A percentile compares a stretch with the other conserved stretches of the same genome.
Evolutionary conservation across 1,284 basidiomycete genomes (phyloP).

Genomic region (Apiotrichum montevideense): DNA sequence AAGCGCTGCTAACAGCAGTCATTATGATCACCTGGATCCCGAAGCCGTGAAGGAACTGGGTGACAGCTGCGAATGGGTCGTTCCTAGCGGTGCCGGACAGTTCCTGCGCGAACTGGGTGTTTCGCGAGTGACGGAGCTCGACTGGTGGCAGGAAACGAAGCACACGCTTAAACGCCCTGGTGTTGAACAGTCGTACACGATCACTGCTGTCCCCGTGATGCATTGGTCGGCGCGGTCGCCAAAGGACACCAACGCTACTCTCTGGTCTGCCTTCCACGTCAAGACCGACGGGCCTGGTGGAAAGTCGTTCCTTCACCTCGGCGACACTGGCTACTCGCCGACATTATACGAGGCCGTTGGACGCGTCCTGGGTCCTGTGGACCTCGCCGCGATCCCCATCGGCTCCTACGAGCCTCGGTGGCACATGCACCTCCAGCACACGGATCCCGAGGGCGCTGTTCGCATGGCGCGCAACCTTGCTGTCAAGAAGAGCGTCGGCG

Average conservation of each 20-base stretch:
- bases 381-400: constrained; percentile 49
- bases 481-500: constrained; percentile 40
- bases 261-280: constrained; percentile 49
- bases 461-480: constrained; percentile 43
- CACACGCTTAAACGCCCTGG: constrained; percentile 24
- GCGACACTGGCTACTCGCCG: constrained; percentile 48
- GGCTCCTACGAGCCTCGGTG: constrained; percentile 47
- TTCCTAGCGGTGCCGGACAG: constrained; percentile 37
- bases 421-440: constrained; percentile 48
- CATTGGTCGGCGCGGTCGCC: constrained; percentile 51
- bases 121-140: constrained; percentile 42
- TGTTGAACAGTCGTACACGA: constrained; percentile 30
- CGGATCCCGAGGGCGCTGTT: constrained; percentile 47
- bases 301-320: constrained; percentile 47
- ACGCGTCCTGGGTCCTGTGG: constrained; percentile 46
- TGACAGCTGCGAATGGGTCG: constrained; percentile 43
- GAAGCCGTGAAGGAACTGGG: constrained; percentile 41
- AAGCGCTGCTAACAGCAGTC: constrained; percentile 20
- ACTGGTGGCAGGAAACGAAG: constrained; percentile 45
- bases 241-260: constrained; percentile 49
- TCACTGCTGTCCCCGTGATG: constrained; percentile 42
- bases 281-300: constrained; percentile 25
- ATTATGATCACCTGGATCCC: constrained; percentile 46
- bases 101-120: constrained; percentile 39
- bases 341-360: constrained; percentile 48